These are phyloP conservation scores for Artemisia tridentata DNA, from an alignment of 129 eudicot genomes.

Conservation along the genomic window DNA sequence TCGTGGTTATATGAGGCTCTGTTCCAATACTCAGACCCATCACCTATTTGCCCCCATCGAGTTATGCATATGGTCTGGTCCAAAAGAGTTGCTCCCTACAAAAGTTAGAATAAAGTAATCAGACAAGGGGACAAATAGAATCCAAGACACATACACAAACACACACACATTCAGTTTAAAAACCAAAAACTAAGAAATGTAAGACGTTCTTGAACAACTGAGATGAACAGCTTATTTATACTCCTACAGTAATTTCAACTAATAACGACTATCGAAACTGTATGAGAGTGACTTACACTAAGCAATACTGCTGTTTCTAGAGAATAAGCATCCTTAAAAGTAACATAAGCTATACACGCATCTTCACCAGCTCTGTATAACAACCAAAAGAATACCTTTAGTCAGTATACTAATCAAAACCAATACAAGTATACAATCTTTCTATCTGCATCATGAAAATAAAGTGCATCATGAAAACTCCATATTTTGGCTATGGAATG, in stretches of 20 bases:
- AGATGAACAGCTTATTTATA: too few species aligned
- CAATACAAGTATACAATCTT: constrained; percentile 4
- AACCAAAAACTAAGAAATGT: too few species aligned
- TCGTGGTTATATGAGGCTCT: too few species aligned
- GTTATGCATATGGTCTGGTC: constrained; percentile 87
- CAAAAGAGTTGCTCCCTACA: constrained; percentile 88
- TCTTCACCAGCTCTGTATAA: constrained; percentile 75
- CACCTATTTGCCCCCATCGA: constrained; percentile 72
- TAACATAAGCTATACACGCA: constrained; percentile 86
- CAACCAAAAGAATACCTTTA: constrained; percentile 20
- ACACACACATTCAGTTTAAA: too few species aligned
- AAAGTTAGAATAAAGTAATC: constrained; percentile 13
- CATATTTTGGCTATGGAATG: too few species aligned
- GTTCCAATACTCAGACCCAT: constrained; percentile 68
- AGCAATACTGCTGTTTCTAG: constrained; percentile 90
- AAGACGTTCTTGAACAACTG: too few species aligned
- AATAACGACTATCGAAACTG: constrained; percentile 4
- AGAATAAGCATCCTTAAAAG: constrained; percentile 74
- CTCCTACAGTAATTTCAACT: not conserved
- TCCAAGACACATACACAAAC: too few species aligned
- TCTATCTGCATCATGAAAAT: too few species aligned
- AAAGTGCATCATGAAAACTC: too few species aligned
- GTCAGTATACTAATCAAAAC: constrained; percentile 28
- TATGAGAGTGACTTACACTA: constrained; percentile 59
- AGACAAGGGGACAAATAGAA: too few species aligned